Evolutionary conservation across 331 rosid species (phyloP).

Genomic region (Arachis monticola): DNA sequence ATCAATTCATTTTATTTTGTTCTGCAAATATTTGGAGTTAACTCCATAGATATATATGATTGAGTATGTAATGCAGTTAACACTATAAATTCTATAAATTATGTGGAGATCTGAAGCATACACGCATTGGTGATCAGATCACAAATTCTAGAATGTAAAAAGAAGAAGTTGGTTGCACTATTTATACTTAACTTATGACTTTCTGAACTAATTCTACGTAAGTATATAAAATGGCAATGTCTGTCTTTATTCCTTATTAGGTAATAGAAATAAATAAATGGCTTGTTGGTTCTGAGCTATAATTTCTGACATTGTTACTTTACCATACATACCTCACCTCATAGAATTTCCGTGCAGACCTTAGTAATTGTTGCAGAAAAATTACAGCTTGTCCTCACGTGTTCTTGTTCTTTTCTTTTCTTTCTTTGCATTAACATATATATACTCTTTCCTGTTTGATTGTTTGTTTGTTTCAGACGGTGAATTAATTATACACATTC

Average conservation of each 20-base stretch:
- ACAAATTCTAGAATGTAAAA: conserved; percentile 8
- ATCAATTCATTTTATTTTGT: too few relatives aligned
- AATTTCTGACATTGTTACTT: conserved; percentile 31
- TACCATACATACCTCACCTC: conserved; percentile 1
- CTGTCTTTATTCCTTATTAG: too few relatives aligned
- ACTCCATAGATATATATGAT: not conserved
- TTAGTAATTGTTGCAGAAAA: conserved; percentile 31
- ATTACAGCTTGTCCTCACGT: conserved; percentile 39
- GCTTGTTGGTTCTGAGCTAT: conserved; percentile 10
- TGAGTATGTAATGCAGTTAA: not conserved
- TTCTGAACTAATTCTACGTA: conserved; percentile 23
- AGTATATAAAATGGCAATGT: not conserved
- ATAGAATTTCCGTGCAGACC: conserved; percentile 19
- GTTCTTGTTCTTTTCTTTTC: conserved; percentile 2
- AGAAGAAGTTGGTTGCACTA: conserved; percentile 42
- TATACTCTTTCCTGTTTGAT: conserved; percentile 5
- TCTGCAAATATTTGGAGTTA: too few relatives aligned
- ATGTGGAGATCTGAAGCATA: conserved; percentile 34
- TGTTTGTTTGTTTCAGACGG: conserved; percentile 35
- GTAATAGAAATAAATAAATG: conserved; percentile 22
- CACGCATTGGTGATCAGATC: not conserved
- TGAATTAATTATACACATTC: conserved; percentile 5
- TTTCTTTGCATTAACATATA: not conserved
- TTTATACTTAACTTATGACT: conserved; percentile 36
- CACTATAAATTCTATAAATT: not conserved